phyloP scores from a whole-genome alignment of 345 rosid species.

The Zanthoxylum bungeanum region DNA sequence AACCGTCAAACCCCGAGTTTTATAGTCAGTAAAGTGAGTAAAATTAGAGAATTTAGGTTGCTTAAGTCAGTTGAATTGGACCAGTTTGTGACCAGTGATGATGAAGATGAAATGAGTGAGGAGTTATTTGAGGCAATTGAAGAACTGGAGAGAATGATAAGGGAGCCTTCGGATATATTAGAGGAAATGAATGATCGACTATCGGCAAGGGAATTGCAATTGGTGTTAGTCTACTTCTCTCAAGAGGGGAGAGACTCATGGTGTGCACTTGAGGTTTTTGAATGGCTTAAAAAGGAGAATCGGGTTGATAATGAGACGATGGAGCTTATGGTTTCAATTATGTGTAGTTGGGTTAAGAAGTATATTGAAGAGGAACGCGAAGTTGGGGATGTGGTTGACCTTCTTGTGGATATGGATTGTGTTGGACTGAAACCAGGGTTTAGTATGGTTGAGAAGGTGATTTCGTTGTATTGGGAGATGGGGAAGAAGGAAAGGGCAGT shows the following conservation, averaged over 20 bases:
- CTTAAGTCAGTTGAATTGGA: constrained; percentile 64
- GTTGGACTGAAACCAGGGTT: constrained; percentile 84
- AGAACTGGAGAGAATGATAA: constrained; percentile 77
- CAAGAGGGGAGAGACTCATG: constrained; percentile 96
- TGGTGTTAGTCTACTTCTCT: constrained; percentile 85
- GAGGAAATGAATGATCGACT: constrained; percentile 87
- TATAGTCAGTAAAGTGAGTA: constrained; percentile 17
- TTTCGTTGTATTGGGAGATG: constrained; percentile 79
- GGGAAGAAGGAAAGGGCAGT: constrained; percentile 61
- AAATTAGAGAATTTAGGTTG: constrained; percentile 34
- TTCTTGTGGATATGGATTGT: constrained; percentile 87
- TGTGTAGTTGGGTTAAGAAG: constrained; percentile 89
- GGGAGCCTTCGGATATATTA: constrained; percentile 85
- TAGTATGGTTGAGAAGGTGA: constrained; percentile 94
- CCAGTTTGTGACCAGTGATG: constrained; percentile 59
- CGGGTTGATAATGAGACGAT: constrained; percentile 81
- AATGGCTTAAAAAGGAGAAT: constrained; percentile 81
- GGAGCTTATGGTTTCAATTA: constrained; percentile 93
- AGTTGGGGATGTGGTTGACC: constrained; percentile 64
- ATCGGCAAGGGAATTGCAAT: constrained; percentile 69
- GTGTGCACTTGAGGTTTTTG: constrained; percentile 96
- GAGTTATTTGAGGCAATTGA: constrained; percentile 86
- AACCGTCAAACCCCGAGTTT: constrained; percentile 35
- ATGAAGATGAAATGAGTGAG: constrained; percentile 70
- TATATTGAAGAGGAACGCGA: constrained; percentile 56